A percentile compares a stretch with the other conserved stretches of the same genome.
These are phyloP conservation scores for Musa balbisiana DNA, from an alignment of 202 grass and related monocot species.

Conservation along the genomic window DNA sequence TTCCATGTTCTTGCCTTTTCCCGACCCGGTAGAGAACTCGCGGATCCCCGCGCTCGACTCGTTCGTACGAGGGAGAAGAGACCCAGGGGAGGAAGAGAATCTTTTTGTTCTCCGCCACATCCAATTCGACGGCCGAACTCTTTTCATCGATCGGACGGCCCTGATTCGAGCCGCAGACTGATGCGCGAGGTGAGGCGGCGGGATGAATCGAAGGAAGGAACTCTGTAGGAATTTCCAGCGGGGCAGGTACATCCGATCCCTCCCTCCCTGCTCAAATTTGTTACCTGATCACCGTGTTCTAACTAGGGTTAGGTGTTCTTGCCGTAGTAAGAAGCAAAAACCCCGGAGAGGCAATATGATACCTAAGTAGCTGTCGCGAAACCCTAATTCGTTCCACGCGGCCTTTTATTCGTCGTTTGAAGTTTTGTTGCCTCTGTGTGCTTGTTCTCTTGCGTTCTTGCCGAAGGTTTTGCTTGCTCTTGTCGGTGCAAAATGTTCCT, in stretches of 20 bases:
- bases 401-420: not conserved
- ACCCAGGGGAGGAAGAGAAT: not conserved
- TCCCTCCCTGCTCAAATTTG: not conserved
- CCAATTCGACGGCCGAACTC: not conserved
- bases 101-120: not conserved
- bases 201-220: conserved; percentile 10
- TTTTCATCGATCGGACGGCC: not conserved
- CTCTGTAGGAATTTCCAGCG: conserved; percentile 18
- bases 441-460: not conserved
- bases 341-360: too few relatives aligned
- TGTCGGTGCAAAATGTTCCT: not conserved
- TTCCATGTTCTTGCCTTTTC: too few relatives aligned
- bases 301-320: not conserved
- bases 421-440: not conserved
- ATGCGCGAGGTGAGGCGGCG: not conserved
- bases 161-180: not conserved
- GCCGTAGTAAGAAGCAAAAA: too few relatives aligned
- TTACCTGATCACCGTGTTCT: not conserved
- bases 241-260: not conserved
- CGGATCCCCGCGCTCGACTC: too few relatives aligned
- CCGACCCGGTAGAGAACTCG: too few relatives aligned
- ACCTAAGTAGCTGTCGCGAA: not conserved
- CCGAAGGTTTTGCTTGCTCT: not conserved
- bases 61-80: not conserved
- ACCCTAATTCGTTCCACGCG: not conserved